A percentile compares a stretch with the other conserved stretches of the same genome.
These are phyloP conservation scores for Xylaria sp. DNA, from an alignment of 495 filamentous ascomycete species.

Conservation along the genomic window DNA sequence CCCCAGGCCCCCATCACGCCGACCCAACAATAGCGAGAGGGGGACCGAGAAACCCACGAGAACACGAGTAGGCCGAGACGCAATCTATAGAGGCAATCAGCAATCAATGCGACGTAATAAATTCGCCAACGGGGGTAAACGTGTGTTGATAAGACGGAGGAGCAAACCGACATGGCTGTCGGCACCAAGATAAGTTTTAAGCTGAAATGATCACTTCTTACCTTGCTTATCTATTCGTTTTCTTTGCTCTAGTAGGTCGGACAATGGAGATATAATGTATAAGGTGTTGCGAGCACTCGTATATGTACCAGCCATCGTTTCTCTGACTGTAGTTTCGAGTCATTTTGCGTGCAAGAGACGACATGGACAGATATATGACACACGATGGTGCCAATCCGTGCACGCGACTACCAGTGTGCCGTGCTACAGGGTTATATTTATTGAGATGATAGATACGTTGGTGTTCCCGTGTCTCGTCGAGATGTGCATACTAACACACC, in stretches of 20 bases:
- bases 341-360: background rate
- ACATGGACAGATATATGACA: background rate
- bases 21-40: background rate
- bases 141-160: background rate
- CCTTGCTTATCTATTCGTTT: background rate
- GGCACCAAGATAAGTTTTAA: background rate
- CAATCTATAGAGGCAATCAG: background rate
- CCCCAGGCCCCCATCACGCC: background rate
- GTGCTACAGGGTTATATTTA: background rate
- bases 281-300: background rate
- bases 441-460: background rate
- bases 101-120: background rate
- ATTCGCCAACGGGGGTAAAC: background rate
- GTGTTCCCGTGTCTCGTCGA: background rate
- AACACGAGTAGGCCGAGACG: background rate
- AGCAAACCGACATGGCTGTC: background rate
- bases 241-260: background rate
- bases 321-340: background rate
- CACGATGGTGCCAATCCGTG: background rate
- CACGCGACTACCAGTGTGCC: background rate
- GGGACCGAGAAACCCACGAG: too few relatives aligned
- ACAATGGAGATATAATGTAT: background rate
- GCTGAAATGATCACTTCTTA: background rate
- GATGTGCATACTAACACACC: background rate
- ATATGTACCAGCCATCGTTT: background rate